Base-by-base conservation (phyloP, 176 grass and related monocot species). In the Zea luxurians region DNA sequence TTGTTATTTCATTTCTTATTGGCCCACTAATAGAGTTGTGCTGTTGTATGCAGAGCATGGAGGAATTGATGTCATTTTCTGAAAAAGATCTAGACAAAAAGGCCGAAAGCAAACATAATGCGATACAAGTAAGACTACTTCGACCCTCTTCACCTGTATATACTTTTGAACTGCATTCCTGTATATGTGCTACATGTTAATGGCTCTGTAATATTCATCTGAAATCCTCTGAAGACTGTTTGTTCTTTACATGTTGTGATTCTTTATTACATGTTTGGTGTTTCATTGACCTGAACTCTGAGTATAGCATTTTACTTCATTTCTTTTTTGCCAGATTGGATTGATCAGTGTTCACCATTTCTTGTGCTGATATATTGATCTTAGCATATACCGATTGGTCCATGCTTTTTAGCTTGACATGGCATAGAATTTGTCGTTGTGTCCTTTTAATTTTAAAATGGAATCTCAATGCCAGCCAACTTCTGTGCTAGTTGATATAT, bases 11-110 rank as follows among this genome's bases (percentile, higher is more conserved):
- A 62, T 79, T 65, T 76, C 48, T 64, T 27, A 4, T 84, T 80
- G 54, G 46, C 41, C 34, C 55, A 21, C 54, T 71, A 46, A 72
- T 70, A 50, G 38, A 38, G 36, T 36, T 62, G 64, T 82, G 70
- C 48, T 77, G 62, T 57, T 72, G 58, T 81, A 77, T 74, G 72
- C 79, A 97, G 94, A 93, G 91, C 77, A 90, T 97, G 89, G 94
- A 90, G 38, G 89, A 93, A 80, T 74, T 97, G 69, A 86, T 97
- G 60, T 84, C 77, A 76, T 73, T 88, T 85, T 97, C 89, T 82
- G 45, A 71, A 69, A 88, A 73, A 57, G 80, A 78, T 88, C 68
- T 77, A 36, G 76, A 62, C 20, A 93, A 97, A 69, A 79, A 78
- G 50, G 69, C 82, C 62, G 65, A 74, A 75, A 79, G 76, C 17